Percentiles rank a stretch among this genome's conserved stretches.
Evolutionary conservation across 768 basidiomycete species (phyloP).

Genomic region (Amyloporia xantha): DNA sequence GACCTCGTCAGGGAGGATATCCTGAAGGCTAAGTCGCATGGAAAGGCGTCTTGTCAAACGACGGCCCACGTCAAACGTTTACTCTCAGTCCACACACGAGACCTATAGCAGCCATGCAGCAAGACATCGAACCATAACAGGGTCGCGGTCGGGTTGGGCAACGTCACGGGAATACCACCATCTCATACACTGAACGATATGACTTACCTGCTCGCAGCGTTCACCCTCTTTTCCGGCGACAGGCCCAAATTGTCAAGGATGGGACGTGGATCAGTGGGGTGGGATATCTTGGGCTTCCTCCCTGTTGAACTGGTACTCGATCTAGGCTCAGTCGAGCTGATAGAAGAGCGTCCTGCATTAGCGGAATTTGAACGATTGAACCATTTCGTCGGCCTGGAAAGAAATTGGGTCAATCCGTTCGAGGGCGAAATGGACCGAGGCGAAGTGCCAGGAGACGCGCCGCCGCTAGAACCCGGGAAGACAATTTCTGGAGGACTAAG

Average conservation of each 20-base stretch:
- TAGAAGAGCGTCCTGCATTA: constrained; percentile 29
- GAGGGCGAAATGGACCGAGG: constrained; percentile 62
- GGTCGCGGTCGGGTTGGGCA: not conserved
- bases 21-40: too few species aligned
- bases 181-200: too few species aligned
- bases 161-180: constrained; percentile 4
- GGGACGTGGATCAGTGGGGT: constrained; percentile 76
- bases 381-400: constrained; percentile 68
- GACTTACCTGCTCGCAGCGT: constrained; percentile 50
- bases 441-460: constrained; percentile 25
- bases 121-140: not conserved
- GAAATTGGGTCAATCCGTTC: constrained; percentile 54
- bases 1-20: too few species aligned
- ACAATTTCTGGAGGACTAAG: constrained; percentile 20
- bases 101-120: too few species aligned
- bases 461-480: constrained; percentile 5
- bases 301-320: constrained; percentile 37
- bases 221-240: constrained; percentile 29
- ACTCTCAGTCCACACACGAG: too few species aligned
- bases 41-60: too few species aligned
- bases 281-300: constrained; percentile 76
- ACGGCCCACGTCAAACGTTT: too few species aligned
- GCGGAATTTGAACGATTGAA: constrained; percentile 57
- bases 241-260: constrained; percentile 47
- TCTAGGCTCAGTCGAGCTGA: constrained; percentile 36